phyloP scores from a whole-genome alignment of 805 yeast genomes.

The Phaffomyces thermotolerans region DNA sequence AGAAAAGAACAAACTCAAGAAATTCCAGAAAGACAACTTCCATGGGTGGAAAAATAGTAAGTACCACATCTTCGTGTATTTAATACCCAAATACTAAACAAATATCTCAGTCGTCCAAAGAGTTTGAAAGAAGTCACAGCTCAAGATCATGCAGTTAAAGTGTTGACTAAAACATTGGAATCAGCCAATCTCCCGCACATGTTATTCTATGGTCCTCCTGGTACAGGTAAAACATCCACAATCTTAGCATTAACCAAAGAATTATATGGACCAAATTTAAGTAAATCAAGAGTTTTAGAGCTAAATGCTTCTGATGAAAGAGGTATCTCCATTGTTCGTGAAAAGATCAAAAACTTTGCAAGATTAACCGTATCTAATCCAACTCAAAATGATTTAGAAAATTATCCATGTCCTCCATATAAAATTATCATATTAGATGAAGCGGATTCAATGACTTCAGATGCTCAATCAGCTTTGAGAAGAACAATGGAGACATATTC shows the following conservation, averaged over 20 bases:
- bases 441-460: conserved; percentile 96
- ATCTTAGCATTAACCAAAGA: conserved; percentile 77
- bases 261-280: conserved; percentile 65
- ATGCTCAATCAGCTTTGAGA: conserved; percentile 92
- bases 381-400: conserved; percentile 51
- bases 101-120: conserved; percentile 65
- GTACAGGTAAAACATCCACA: conserved; percentile 89
- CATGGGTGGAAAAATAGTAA: conserved; percentile 89
- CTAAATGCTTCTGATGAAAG: conserved; percentile 88
- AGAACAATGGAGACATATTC: conserved; percentile 94
- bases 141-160: conserved; percentile 83
- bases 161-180: conserved; percentile 68
- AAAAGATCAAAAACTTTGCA: conserved; percentile 81
- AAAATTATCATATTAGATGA: conserved; percentile 89
- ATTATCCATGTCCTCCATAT: conserved; percentile 95
- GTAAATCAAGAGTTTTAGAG: conserved; percentile 68
- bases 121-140: conserved; percentile 82
- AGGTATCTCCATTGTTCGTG: conserved; percentile 82
- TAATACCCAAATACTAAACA: conserved; percentile 1
- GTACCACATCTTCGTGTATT: neutral
- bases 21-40: conserved; percentile 34
- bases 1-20: conserved; percentile 21
- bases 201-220: conserved; percentile 92
- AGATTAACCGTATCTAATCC: conserved; percentile 80
- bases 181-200: conserved; percentile 86